These are phyloP conservation scores for Orychophragmus violaceus DNA, from an alignment of 345 rosid genomes.

Conservation along the genomic window DNA sequence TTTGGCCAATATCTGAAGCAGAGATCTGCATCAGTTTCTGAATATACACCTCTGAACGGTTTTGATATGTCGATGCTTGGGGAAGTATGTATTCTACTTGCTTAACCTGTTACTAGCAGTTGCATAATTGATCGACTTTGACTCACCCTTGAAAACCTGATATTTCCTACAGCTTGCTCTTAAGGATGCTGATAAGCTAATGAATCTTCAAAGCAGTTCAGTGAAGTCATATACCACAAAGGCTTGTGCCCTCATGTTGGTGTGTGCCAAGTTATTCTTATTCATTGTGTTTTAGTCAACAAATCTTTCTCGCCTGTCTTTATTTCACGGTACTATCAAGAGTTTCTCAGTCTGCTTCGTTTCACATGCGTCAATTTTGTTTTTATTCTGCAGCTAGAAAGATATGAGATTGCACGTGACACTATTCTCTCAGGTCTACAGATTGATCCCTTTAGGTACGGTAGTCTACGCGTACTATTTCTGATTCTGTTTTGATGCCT, in stretches of 20 bases:
- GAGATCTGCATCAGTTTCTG: slow-evolving; percentile 70
- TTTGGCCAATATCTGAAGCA: slow-evolving; percentile 67
- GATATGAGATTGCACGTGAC: slow-evolving; percentile 72
- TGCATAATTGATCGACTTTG: neutral
- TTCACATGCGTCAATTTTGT: neutral
- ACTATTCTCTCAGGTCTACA: slow-evolving; percentile 81
- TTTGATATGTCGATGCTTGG: slow-evolving; percentile 90
- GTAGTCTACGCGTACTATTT: neutral
- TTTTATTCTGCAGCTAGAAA: slow-evolving; percentile 62
- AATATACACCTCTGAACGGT: slow-evolving; percentile 65
- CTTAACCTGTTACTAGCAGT: slow-evolving; percentile 7
- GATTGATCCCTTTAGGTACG: slow-evolving; percentile 80
- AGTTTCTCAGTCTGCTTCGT: neutral
- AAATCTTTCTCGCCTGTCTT: neutral
- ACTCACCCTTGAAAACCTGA: slow-evolving; percentile 4
- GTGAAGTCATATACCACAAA: slow-evolving; percentile 52
- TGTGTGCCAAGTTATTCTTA: slow-evolving; percentile 26
- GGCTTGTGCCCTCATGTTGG: slow-evolving; percentile 74
- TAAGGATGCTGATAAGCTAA: slow-evolving; percentile 88
- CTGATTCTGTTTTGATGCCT: slow-evolving; percentile 3
- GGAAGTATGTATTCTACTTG: slow-evolving; percentile 52
- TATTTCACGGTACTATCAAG: slow-evolving; percentile 1
- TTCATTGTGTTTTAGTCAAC: neutral
- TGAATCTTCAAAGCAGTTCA: slow-evolving; percentile 44
- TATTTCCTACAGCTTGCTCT: slow-evolving; percentile 65